Evolutionary conservation across 2,329 filamentous ascomycete genomes (phyloP).

Genomic region (Furcasterigmium furcatum): DNA sequence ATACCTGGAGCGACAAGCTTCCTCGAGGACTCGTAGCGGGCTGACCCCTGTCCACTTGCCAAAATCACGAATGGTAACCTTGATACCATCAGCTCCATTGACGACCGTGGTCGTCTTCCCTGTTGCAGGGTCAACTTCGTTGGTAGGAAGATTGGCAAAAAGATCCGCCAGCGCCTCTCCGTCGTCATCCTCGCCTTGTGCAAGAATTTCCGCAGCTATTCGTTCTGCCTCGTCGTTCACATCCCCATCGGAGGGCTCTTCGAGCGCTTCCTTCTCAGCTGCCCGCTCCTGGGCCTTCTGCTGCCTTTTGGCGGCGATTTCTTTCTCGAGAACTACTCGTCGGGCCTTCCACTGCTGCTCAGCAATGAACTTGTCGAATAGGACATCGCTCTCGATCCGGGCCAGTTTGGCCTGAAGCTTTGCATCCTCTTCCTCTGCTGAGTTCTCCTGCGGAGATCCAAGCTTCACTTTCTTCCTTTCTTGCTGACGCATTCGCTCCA

Average conservation of each 20-base stretch:
- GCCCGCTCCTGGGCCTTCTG: conserved; percentile 28
- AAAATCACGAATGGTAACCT: conserved; percentile 73
- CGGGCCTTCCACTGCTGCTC: conserved; percentile 63
- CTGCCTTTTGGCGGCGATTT: conserved; percentile 50
- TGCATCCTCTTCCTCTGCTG: conserved; percentile 50
- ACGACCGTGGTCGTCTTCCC: conserved; percentile 57
- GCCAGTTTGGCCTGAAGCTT: conserved; percentile 72
- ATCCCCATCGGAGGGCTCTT: conserved; percentile 34
- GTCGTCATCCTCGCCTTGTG: conserved; percentile 52
- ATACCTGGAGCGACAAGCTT: conserved; percentile 79
- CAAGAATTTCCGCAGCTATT: conserved; percentile 57
- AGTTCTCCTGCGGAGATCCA: conserved; percentile 22
- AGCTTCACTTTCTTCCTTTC: conserved; percentile 38
- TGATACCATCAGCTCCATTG: conserved; percentile 47
- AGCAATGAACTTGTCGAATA: conserved; percentile 68
- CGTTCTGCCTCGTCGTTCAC: conserved; percentile 54
- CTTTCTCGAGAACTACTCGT: conserved; percentile 58
- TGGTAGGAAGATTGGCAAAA: conserved; percentile 59
- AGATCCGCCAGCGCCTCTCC: conserved; percentile 49
- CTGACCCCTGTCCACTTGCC: conserved; percentile 76
- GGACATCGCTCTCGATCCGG: conserved; percentile 72
- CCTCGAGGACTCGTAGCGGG: conserved; percentile 75
- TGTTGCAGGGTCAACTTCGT: conserved; percentile 54
- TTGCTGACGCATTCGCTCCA: conserved; percentile 46
- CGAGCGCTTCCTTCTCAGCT: conserved; percentile 13